Base-by-base conservation (phyloP, 495 filamentous ascomycete genomes). In the Usnea hakonensis region DNA sequence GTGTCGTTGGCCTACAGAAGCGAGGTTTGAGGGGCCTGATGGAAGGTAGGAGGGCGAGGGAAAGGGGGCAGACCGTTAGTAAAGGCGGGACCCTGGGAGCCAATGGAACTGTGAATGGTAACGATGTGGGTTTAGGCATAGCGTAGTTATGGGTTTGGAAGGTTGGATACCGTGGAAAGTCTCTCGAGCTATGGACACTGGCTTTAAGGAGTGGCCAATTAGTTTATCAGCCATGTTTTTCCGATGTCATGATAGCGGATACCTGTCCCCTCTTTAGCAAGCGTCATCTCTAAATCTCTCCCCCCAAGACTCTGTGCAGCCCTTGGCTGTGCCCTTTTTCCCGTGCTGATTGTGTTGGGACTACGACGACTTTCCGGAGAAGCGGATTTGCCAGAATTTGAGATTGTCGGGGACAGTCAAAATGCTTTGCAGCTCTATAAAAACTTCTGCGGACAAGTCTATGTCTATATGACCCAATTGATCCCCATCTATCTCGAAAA, bases 1-100 rank as follows among this genome's bases (percentile, higher is more conserved):
- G 89, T 56, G 93, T 97, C n/a, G 95, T 98, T 61, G 94, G 94
- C 0, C 68, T 98, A 61, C 94, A 98, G 78, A 98, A 97, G 77
- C 79, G 94, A 38, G 94, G 94, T 0, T 70, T 98, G 60, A 83
- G 92, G 54, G 94, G 94, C 0, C 73, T 98, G 70, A 96, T 97
- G 94, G 94, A 98, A 74, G 94, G 94, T 17, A 78, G 94, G 40
- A 80, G 92, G 58, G 85, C 96, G 77, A 78, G 94, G 56, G 92
- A 94, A 67, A 73, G 88, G 33, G 85, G 80, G 11, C 71, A 70
- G 54, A 69, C 65, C 16, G 53, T 64, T 41, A 61, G 46, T 6
- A 60, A 61, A 53, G 60, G 60, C 35, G 50, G 40, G 7, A 35
- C 21, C 14, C 43, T 52, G 37, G 65, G 57, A 70, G 61, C 68